Evolutionary conservation across 768 basidiomycete genomes (phyloP).

Genomic region (Suillus hirtellus): DNA sequence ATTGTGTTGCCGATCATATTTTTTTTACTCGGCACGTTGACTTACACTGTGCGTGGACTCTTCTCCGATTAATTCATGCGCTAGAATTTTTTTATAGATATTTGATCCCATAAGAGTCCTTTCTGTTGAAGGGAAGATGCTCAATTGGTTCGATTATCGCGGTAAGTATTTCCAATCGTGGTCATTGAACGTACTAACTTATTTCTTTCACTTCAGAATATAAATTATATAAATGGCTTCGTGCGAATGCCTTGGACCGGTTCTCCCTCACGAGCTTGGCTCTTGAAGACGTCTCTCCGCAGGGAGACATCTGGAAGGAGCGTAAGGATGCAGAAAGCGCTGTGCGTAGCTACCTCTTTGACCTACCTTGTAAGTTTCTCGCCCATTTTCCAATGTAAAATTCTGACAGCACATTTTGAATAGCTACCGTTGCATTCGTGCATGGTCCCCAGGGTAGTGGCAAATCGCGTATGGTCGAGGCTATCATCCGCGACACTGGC

Average conservation of each 20-base stretch:
- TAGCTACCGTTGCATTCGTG: slow-evolving; percentile 75
- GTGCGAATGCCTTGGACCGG: slow-evolving; percentile 57
- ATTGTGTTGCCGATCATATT: slow-evolving; percentile 79
- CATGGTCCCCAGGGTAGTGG: slow-evolving; percentile 87
- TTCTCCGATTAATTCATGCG: slow-evolving; percentile 1
- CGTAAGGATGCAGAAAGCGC: slow-evolving; percentile 72
- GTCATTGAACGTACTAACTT: background rate
- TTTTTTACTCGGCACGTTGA: slow-evolving; percentile 87
- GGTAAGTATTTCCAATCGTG: slow-evolving; percentile 38
- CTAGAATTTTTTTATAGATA: slow-evolving; percentile 47
- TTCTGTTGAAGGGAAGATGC: slow-evolving; percentile 79
- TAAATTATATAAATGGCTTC: slow-evolving; percentile 75
- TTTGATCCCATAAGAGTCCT: slow-evolving; percentile 90
- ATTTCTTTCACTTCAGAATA: slow-evolving; percentile 49
- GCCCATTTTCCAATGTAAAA: background rate
- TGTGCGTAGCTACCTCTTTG: slow-evolving; percentile 70
- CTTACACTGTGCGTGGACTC: slow-evolving; percentile 69
- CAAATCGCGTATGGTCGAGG: slow-evolving; percentile 60
- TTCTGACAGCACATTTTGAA: slow-evolving; percentile 16
- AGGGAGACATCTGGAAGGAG: slow-evolving; percentile 76
- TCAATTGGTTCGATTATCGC: slow-evolving; percentile 81
- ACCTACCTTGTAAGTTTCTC: slow-evolving; percentile 62
- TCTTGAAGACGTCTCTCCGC: slow-evolving; percentile 18
- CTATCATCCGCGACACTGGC: slow-evolving; percentile 51
- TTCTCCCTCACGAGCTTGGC: slow-evolving; percentile 32